Evolutionary conservation across 2,329 filamentous ascomycete genomes (phyloP), one percentile per base, ranked within the genome.

Genomic region (Arthrobotrys sinensis): DNA sequence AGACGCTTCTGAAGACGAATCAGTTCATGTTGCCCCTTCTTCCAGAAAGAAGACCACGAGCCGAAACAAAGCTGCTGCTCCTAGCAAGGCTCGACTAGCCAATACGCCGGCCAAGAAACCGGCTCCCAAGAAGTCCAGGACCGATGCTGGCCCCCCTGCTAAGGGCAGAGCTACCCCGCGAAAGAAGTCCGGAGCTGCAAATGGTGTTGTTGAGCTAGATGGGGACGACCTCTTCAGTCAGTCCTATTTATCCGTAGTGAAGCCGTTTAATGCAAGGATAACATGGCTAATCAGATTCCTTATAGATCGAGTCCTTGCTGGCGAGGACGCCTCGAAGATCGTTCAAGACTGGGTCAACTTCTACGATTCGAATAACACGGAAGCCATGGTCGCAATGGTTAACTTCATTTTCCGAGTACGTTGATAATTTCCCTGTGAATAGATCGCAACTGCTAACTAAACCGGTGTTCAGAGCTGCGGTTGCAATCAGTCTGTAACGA

Each of bases 401-500:
- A 92, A 91, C 84, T 91, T 90, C 80, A 88, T 91, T 40, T 84
- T 92, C 43, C 88, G 89, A 62, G 81, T 80, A 79, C 43, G 66
- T 60, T 19, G 5, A 53, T 1, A 4, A 4, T n/a, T n/a, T 16
- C n/a, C 3, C 12, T 12, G 16, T 11, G 0, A 24, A 7, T 40
- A n/a, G 24, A 19, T 66, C 14, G n/a, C 11, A 12, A 19, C 11
- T 45, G 32, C 21, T 75, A 43, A 71, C 64, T 52, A 55, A 69
- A 21, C 36, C 5, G 21, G 2, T 8, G 19, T 63, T 10, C 19
- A 82, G 82, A 89, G 92, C 79, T 90, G 94, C 16, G 96, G 96
- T 34, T 97, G 94, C 83, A 90, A 93, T 68, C 87, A 93, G 67
- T 89, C 92, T 80, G 89, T 99, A 68, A 92, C 91, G 8, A 88